Conservation (phyloP, 768 basidiomycete genomes). For the Russula virescens region DNA sequence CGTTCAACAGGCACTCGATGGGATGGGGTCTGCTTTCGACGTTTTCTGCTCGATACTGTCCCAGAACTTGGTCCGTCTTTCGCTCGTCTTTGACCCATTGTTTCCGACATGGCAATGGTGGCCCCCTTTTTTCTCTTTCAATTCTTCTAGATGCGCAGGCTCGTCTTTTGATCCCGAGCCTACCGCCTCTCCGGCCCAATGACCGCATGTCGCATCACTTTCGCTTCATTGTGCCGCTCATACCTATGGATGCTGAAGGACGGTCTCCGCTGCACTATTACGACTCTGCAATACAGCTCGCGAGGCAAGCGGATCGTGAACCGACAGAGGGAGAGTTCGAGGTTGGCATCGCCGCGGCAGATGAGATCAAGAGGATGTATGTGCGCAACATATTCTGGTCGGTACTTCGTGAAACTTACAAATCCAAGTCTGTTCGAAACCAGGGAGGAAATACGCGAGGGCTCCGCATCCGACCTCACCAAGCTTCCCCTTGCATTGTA, state of each 20-base stretch:
- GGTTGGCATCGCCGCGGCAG: slow-evolving; percentile 54
- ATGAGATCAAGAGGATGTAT: slow-evolving; percentile 57
- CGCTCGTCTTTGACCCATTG: neutral
- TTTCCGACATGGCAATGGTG: neutral
- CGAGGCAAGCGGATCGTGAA: slow-evolving; percentile 52
- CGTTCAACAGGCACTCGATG: slow-evolving; percentile 47
- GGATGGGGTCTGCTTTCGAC: slow-evolving; percentile 58
- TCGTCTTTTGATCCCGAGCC: slow-evolving; percentile 65
- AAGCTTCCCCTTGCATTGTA: slow-evolving; percentile 4
- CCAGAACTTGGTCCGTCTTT: slow-evolving; percentile 55
- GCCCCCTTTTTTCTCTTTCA: neutral
- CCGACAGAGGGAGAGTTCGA: slow-evolving; percentile 64
- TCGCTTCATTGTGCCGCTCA: slow-evolving; percentile 63
- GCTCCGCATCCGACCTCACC: slow-evolving; percentile 41
- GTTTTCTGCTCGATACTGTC: slow-evolving; percentile 65
- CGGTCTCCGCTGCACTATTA: slow-evolving; percentile 68
- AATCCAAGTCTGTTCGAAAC: slow-evolving; percentile 53
- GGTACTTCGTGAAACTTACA: slow-evolving; percentile 3
- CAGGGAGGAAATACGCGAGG: slow-evolving; percentile 57
- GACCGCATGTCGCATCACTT: slow-evolving; percentile 76
- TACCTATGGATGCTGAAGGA: slow-evolving; percentile 54
- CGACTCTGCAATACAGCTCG: slow-evolving; percentile 70
- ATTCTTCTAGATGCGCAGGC: slow-evolving; percentile 53
- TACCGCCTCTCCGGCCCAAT: slow-evolving; percentile 65
- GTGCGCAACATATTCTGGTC: slow-evolving; percentile 26